Conservation (phyloP, 208 protist genomes). For the Trypanosoma brucei region DNA sequence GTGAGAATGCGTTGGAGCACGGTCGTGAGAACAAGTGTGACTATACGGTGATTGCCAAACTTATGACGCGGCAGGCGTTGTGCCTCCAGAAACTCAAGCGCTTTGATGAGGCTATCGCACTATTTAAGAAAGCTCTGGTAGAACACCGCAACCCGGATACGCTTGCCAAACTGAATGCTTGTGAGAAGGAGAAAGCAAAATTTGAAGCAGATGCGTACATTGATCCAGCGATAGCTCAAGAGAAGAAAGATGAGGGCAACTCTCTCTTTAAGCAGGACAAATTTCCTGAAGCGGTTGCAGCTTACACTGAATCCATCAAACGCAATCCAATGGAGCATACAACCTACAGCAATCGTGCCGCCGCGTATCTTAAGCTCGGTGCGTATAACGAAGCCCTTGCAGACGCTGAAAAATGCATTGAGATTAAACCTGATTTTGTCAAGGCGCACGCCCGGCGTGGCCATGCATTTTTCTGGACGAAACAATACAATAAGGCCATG, state of each 20-base stretch:
- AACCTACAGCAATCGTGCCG: slow-evolving; percentile 94
- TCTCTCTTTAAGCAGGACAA: slow-evolving; percentile 93
- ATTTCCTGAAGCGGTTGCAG: slow-evolving; percentile 92
- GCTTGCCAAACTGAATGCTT: slow-evolving; percentile 81
- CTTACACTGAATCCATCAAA: slow-evolving; percentile 93
- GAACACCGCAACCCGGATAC: slow-evolving; percentile 93
- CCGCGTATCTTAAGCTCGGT: slow-evolving; percentile 95
- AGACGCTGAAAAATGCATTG: slow-evolving; percentile 94
- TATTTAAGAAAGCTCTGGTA: slow-evolving; percentile 88
- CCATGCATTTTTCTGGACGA: slow-evolving; percentile 90
- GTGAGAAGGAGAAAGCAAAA: slow-evolving; percentile 88
- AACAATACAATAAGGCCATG: slow-evolving; percentile 95
- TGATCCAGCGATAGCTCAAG: slow-evolving; percentile 77
- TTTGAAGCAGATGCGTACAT: slow-evolving; percentile 91
- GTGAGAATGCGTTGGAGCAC: slow-evolving; percentile 87
- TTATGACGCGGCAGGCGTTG: slow-evolving; percentile 88
- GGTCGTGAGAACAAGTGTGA: slow-evolving; percentile 86
- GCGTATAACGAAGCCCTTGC: slow-evolving; percentile 92
- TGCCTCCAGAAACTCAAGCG: slow-evolving; percentile 81
- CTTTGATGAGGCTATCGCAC: slow-evolving; percentile 83
- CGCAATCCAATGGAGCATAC: slow-evolving; percentile 93
- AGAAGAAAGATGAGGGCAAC: slow-evolving; percentile 95
- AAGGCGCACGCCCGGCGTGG: slow-evolving; percentile 90
- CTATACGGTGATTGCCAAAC: slow-evolving; percentile 90
- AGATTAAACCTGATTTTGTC: slow-evolving; percentile 93